phyloP scores from a whole-genome alignment of 176 grass and related monocot genomes.

The Eragrostis curvula region DNA sequence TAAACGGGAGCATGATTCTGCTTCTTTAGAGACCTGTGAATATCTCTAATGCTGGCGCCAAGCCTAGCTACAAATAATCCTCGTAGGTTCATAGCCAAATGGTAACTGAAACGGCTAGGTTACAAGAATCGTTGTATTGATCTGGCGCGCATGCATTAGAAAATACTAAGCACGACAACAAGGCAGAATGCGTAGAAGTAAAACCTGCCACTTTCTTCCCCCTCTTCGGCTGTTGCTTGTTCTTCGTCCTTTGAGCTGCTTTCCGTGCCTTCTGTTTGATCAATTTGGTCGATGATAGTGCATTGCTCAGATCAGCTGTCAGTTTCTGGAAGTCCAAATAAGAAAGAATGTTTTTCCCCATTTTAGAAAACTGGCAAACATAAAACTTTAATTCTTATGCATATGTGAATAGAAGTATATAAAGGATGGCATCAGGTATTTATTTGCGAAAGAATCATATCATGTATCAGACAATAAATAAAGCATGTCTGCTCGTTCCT shows the following conservation, averaged over 20 bases:
- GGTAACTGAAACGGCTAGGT: constrained; percentile 5
- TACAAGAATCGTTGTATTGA: constrained; percentile 8
- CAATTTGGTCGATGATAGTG: constrained; percentile 32
- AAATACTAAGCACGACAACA: constrained; percentile 12
- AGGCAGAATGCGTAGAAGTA: constrained; percentile 35
- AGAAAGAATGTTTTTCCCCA: neutral
- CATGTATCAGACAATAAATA: neutral
- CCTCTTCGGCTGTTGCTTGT: constrained; percentile 46
- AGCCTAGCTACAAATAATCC: constrained; percentile 25
- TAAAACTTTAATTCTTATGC: constrained; percentile 1
- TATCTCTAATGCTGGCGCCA: constrained; percentile 29
- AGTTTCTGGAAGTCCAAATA: constrained; percentile 48
- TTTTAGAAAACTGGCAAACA: constrained; percentile 10
- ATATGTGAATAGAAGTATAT: neutral
- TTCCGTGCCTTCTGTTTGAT: constrained; percentile 51
- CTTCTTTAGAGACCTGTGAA: neutral
- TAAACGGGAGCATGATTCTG: constrained; percentile 28
- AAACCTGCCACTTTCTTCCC: constrained; percentile 55
- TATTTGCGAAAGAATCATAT: neutral
- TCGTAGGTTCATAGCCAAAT: constrained; percentile 29
- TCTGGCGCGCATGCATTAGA: constrained; percentile 29
- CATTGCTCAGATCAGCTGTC: constrained; percentile 24
- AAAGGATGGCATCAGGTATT: constrained; percentile 18
- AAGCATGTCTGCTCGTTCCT: neutral
- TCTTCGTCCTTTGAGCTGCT: constrained; percentile 32